These are phyloP conservation scores for Vitis hybrid DNA, from an alignment of 177 flowering plant genomes.

Conservation along the genomic window DNA sequence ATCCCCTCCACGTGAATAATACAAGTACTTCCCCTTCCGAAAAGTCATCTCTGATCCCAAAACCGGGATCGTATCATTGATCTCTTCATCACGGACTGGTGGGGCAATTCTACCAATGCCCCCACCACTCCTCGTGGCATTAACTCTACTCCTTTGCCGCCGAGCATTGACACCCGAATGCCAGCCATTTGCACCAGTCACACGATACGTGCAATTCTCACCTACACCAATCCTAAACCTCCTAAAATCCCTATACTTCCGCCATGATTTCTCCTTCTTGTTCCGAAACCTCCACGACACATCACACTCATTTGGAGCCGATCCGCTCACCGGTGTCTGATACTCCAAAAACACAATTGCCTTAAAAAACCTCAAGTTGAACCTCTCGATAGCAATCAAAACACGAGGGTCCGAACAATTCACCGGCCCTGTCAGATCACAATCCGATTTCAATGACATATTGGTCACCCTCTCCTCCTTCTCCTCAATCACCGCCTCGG, in stretches of 20 bases:
- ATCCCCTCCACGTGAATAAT: constrained; percentile 93
- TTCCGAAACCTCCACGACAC: constrained; percentile 89
- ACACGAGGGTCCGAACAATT: constrained; percentile 89
- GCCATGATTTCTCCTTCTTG: constrained; percentile 91
- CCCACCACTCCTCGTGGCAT: constrained; percentile 18
- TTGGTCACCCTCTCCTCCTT: constrained; percentile 40
- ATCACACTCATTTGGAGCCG: constrained; percentile 81
- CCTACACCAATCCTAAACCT: constrained; percentile 63
- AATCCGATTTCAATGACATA: constrained; percentile 21
- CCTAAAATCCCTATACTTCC: constrained; percentile 88
- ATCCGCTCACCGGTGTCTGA: constrained; percentile 72
- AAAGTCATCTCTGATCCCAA: constrained; percentile 59
- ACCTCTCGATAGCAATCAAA: constrained; percentile 63
- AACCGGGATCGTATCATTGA: constrained; percentile 77
- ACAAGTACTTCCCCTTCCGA: constrained; percentile 78
- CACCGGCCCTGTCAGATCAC: constrained; percentile 35
- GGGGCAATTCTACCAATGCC: constrained; percentile 26
- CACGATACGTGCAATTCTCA: constrained; percentile 61
- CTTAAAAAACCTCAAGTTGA: constrained; percentile 65
- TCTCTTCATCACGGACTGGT: constrained; percentile 55
- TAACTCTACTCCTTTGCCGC: constrained; percentile 31
- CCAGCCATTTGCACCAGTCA: constrained; percentile 62
- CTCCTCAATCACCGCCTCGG: constrained; percentile 46
- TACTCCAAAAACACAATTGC: constrained; percentile 76
- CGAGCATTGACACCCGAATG: constrained; percentile 90